Conservation (phyloP, 768 basidiomycete genomes). For the Hygrocybe coccinea region DNA sequence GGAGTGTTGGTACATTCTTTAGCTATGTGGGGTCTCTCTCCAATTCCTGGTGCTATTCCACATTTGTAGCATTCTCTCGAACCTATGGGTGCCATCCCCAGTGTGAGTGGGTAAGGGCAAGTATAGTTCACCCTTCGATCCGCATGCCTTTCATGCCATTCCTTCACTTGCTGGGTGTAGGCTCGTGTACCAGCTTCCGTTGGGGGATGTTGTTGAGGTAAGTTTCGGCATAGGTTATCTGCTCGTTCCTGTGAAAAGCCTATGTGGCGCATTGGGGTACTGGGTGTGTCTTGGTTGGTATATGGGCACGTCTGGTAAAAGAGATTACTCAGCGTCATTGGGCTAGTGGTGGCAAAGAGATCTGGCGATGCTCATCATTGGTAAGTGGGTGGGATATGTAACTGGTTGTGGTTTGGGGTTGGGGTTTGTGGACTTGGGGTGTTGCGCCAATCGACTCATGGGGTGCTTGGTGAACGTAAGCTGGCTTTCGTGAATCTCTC, state of each 20-base stretch:
- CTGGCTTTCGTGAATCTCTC: too few species aligned
- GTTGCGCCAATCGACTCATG: too few species aligned
- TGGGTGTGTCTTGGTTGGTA: not conserved
- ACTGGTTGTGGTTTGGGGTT: too few species aligned
- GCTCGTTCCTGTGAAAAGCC: not conserved
- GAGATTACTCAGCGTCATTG: not conserved
- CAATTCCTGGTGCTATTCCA: not conserved
- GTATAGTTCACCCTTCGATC: not conserved
- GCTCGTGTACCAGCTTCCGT: not conserved
- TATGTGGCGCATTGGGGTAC: not conserved
- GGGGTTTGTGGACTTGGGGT: too few species aligned
- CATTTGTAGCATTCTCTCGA: not conserved
- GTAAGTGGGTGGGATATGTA: not conserved
- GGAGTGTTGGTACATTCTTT: not conserved
- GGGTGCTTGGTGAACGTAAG: too few species aligned
- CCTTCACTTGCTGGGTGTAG: not conserved
- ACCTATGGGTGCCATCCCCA: not conserved
- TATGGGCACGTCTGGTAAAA: not conserved
- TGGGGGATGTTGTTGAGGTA: not conserved
- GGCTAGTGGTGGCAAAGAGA: not conserved
- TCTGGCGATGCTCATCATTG: not conserved
- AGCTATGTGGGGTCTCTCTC: not conserved
- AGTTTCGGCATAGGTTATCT: not conserved
- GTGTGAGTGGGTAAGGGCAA: not conserved
- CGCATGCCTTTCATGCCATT: not conserved